phyloP scores from a whole-genome alignment of 2,329 filamentous ascomycete genomes.

The Nigrospora osmanthi region DNA sequence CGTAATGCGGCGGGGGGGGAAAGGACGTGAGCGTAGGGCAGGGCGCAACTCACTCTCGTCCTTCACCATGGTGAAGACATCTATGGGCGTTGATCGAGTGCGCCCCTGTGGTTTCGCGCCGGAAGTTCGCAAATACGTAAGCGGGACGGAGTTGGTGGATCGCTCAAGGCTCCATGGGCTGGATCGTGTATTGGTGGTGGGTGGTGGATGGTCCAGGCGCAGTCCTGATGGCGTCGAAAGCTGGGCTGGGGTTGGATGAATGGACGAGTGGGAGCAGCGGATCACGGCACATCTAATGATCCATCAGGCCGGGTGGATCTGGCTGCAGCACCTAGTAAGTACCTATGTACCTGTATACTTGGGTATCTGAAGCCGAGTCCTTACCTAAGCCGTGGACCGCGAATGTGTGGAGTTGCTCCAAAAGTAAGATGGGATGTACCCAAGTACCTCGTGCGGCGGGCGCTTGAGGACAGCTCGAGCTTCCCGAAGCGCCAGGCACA shows the following conservation, averaged over 20 bases:
- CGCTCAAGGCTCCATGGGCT: too few relatives aligned
- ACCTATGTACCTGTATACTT: too few relatives aligned
- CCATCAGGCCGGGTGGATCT: not conserved
- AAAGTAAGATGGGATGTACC: not conserved
- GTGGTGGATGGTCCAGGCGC: too few relatives aligned
- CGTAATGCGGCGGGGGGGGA: not conserved
- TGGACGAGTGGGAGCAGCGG: not conserved
- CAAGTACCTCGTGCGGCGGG: not conserved
- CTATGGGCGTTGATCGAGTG: not conserved
- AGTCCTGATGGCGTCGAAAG: not conserved
- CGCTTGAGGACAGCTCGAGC: conserved; percentile 2
- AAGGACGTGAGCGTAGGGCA: not conserved
- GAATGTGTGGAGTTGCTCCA: not conserved
- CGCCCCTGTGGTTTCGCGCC: not conserved
- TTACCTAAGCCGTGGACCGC: not conserved
- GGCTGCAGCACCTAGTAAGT: too few relatives aligned
- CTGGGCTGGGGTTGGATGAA: too few relatives aligned
- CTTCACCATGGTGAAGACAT: conserved; percentile 22
- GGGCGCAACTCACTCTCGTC: conserved; percentile 28
- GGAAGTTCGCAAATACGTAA: conserved; percentile 1
- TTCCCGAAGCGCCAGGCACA: not conserved
- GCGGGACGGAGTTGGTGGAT: not conserved
- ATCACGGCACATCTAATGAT: not conserved
- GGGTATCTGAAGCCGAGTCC: too few relatives aligned
- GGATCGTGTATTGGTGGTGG: too few relatives aligned